Percentiles rank a stretch among this genome's conserved stretches.
Evolutionary conservation across 2,329 filamentous ascomycete genomes (phyloP).

Genomic region (Exophiala bonariae): DNA sequence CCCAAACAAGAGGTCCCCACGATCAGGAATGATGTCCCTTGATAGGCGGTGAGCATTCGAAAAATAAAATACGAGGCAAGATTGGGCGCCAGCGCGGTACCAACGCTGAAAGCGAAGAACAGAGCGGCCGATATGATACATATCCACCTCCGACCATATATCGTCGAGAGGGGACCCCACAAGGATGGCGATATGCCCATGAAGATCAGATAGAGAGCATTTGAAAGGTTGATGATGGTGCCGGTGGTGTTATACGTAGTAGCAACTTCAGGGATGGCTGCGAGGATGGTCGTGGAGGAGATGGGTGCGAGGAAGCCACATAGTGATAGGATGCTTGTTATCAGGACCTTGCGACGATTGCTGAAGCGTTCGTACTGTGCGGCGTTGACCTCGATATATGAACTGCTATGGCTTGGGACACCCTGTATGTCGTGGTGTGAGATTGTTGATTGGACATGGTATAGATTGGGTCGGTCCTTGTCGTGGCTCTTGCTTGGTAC

Average conservation of each 20-base stretch:
- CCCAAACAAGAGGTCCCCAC: slow-evolving; percentile 70
- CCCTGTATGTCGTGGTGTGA: slow-evolving; percentile 31
- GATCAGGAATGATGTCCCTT: slow-evolving; percentile 72
- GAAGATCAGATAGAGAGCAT: slow-evolving; percentile 72
- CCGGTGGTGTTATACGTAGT: slow-evolving; percentile 64
- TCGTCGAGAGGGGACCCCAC: slow-evolving; percentile 70
- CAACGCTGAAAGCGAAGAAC: slow-evolving; percentile 70
- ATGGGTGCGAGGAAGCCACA: slow-evolving; percentile 76
- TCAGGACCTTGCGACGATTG: slow-evolving; percentile 61
- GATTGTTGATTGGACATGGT: slow-evolving; percentile 33
- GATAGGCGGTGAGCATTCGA: slow-evolving; percentile 71
- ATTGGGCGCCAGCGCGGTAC: slow-evolving; percentile 70
- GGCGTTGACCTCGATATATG: slow-evolving; percentile 41
- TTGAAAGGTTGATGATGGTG: slow-evolving; percentile 70
- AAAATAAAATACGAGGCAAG: slow-evolving; percentile 72
- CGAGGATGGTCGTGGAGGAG: slow-evolving; percentile 70
- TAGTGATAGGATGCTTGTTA: slow-evolving; percentile 69
- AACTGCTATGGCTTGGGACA: slow-evolving; percentile 20
- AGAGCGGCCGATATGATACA: slow-evolving; percentile 61
- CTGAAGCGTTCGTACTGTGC: slow-evolving; percentile 66
- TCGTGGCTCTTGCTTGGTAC: slow-evolving; percentile 1
- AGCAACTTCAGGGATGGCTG: slow-evolving; percentile 74
- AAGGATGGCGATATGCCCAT: slow-evolving; percentile 72
- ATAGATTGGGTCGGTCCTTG: slow-evolving; percentile 26
- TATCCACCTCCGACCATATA: slow-evolving; percentile 61